These are phyloP conservation scores for Lachancea sp. DNA, from an alignment of 805 yeast genomes.

Conservation along the genomic window DNA sequence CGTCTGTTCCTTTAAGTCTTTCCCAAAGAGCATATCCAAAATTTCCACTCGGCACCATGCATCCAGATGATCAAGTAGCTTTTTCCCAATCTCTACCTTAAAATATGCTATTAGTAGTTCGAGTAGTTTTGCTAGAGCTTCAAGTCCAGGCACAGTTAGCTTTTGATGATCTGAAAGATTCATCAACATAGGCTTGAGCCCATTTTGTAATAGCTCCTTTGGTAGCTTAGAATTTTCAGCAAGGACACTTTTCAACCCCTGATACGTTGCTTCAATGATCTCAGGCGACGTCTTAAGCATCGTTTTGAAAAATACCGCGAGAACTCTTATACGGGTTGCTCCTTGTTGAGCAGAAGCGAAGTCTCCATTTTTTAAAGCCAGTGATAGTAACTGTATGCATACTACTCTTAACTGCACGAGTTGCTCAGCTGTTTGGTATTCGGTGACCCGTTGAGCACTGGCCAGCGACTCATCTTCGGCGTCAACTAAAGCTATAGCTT, in stretches of 20 bases:
- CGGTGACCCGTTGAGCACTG: constrained; percentile 77
- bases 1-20: constrained; percentile 71
- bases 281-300: constrained; percentile 77
- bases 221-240: constrained; percentile 86
- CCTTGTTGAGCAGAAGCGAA: constrained; percentile 69
- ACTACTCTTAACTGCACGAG: constrained; percentile 82
- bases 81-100: constrained; percentile 93
- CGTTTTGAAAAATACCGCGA: constrained; percentile 93
- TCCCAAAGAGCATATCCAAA: constrained; percentile 67
- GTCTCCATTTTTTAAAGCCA: constrained; percentile 80
- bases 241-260: constrained; percentile 75
- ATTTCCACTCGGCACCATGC: constrained; percentile 91
- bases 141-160: constrained; percentile 80
- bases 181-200: constrained; percentile 91
- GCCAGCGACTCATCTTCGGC: constrained; percentile 96
- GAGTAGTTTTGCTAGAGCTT: constrained; percentile 79
- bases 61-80: constrained; percentile 83
- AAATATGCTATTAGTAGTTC: constrained; percentile 87
- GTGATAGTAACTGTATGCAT: constrained; percentile 74
- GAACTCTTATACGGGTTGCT: constrained; percentile 72
- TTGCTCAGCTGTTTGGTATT: constrained; percentile 83
- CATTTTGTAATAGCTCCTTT: constrained; percentile 89
- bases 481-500: constrained; percentile 90
- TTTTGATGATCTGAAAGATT: constrained; percentile 90
- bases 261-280: constrained; percentile 89